Evolutionary conservation across 2,329 filamentous ascomycete species (phyloP), one percentile per base, ranked within the genome.

Genomic region (Dendrostoma leiphaemia): DNA sequence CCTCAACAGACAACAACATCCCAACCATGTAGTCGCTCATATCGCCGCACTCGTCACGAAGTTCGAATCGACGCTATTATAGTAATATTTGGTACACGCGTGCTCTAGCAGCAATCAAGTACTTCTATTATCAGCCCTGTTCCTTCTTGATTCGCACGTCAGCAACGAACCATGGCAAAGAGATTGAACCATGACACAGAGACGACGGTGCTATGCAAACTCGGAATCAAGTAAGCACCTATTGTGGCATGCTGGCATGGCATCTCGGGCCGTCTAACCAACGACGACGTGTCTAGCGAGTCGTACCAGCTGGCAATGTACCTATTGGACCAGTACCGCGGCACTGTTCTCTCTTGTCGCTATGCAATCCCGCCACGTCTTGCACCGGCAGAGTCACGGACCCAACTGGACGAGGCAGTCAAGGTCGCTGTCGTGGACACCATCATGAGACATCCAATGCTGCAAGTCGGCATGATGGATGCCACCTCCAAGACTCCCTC

Each of bases 391-490:
- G 54, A 57, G 51, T 55, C 48, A 29, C 57, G 29, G 32, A 12
- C 40, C 44, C 44, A 54, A 46, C 40, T 60, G 15, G 54, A 56
- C 32, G 24, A 56, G 17, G 34, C 46, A 44, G 43, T 59, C 34
- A 57, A 54, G 34, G 41, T 52, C 8, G 57, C 54, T 28, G 46
- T 59, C 35, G 57, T 48, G 28, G 57, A 57, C 17, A 56, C 24
- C n/a, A 53, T 60, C 5, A 59, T 59, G 56, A 57, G 57, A 57
- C 57, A 60, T 37, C 59, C 59, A 29, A 60, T 59, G 53, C 49
- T 60, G 51, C 58, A 57, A 41, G 58, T 60, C 46, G 34, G 50
- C 31, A 55, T 60, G 23, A 37, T 50, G 3, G 37, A 60, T 47
- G 40, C 44, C 28, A 51, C 48, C 24, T 56, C 56, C 48, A 59